A percentile compares a stretch with the other conserved stretches of the same genome.
phyloP scores from a whole-genome alignment of 1,139 yeast genomes.

The Debaryomycetaceae sp. region DNA sequence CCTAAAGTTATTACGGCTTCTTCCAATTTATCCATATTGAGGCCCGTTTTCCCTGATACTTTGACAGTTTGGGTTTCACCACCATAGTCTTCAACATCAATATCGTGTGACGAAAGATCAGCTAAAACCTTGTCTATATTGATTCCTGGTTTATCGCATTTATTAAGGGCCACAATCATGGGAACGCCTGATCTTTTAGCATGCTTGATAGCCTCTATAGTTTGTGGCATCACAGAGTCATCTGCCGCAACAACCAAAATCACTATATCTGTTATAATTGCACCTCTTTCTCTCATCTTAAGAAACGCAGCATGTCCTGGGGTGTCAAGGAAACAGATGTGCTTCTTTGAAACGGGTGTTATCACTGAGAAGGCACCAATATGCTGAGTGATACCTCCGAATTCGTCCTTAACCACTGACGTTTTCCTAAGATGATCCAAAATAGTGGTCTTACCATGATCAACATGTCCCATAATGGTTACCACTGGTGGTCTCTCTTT shows the following conservation, averaged over 20 bases:
- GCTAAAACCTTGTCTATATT: slow-evolving; percentile 70
- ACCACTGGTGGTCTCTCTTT: slow-evolving; percentile 88
- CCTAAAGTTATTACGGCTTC: slow-evolving; percentile 85
- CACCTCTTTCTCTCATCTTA: slow-evolving; percentile 96
- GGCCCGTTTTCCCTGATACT: slow-evolving; percentile 81
- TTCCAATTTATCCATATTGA: slow-evolving; percentile 84
- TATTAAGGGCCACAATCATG: slow-evolving; percentile 86
- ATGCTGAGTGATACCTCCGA: slow-evolving; percentile 97
- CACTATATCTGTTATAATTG: slow-evolving; percentile 88
- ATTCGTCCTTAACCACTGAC: slow-evolving; percentile 77
- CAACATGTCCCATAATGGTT: slow-evolving; percentile 98
- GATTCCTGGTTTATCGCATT: slow-evolving; percentile 80
- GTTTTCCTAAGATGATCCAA: slow-evolving; percentile 83
- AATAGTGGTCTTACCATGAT: slow-evolving; percentile 96
- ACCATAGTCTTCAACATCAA: slow-evolving; percentile 89
- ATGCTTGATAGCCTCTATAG: slow-evolving; percentile 92
- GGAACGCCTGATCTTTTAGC: slow-evolving; percentile 84
- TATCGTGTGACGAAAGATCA: slow-evolving; percentile 73
- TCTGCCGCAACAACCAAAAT: slow-evolving; percentile 96
- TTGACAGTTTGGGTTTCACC: slow-evolving; percentile 91
- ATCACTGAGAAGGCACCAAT: slow-evolving; percentile 93
- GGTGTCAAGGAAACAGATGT: slow-evolving; percentile 88
- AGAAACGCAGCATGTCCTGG: slow-evolving; percentile 98
- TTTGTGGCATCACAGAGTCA: slow-evolving; percentile 97
- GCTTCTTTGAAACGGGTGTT: slow-evolving; percentile 69